Percentiles rank a stretch among this genome's conserved stretches.
Evolutionary conservation across 1,284 basidiomycete species (phyloP).

Genomic region (Schizophyllum commune): DNA sequence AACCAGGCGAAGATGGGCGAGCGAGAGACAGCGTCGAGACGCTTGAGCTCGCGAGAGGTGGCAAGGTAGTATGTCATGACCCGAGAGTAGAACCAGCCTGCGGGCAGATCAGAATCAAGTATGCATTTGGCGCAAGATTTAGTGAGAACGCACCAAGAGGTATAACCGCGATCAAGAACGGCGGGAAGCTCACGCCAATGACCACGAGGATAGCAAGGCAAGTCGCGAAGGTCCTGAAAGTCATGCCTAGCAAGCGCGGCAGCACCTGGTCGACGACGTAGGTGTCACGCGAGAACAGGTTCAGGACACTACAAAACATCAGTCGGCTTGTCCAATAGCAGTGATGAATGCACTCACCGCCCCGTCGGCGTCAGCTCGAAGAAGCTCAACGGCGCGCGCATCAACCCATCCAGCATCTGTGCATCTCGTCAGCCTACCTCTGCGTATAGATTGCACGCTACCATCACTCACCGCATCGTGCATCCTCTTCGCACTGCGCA

Average conservation of each 20-base stretch:
- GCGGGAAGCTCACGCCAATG: conserved; percentile 75
- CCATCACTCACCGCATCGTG: conserved; percentile 60
- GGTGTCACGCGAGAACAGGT: conserved; percentile 88
- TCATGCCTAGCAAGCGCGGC: conserved; percentile 63
- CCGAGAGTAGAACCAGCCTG: conserved; percentile 24
- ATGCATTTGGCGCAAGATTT: conserved; percentile 16
- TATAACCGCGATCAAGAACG: conserved; percentile 71
- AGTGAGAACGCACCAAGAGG: conserved; percentile 74
- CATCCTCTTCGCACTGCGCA: conserved; percentile 67
- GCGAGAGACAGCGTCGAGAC: conserved; percentile 83
- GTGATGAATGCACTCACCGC: conserved; percentile 35
- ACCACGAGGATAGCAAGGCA: conserved; percentile 75
- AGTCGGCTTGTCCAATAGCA: neutral
- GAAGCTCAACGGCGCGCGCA: conserved; percentile 80
- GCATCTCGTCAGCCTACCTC: conserved; percentile 2
- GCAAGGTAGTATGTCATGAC: conserved; percentile 66
- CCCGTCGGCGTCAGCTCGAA: conserved; percentile 83
- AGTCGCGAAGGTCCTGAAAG: conserved; percentile 53
- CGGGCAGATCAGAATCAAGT: neutral
- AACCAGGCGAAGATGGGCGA: conserved; percentile 91
- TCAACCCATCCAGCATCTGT: conserved; percentile 71
- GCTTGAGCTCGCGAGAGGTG: conserved; percentile 88
- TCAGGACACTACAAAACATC: conserved; percentile 51
- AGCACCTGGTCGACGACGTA: conserved; percentile 88
- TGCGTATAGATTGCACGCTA: conserved; percentile 10